Conservation (phyloP, 805 yeast genomes). For the Pichia occidentalis region DNA sequence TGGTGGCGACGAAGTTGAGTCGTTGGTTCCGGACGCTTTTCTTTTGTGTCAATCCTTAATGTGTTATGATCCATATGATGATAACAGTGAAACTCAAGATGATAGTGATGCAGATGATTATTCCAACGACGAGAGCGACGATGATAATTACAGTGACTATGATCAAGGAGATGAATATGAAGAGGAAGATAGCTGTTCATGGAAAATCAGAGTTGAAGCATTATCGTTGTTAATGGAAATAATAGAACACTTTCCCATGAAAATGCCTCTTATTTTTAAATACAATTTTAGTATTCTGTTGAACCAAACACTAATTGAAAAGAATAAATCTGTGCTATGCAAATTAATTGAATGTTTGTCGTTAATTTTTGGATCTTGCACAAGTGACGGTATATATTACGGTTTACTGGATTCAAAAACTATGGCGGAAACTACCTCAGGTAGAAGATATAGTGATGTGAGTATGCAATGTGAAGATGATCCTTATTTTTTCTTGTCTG, state of each 20-base stretch:
- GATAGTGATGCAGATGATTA: constrained; percentile 26
- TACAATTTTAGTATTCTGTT: constrained; percentile 30
- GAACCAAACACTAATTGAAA: constrained; percentile 32
- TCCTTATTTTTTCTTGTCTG: constrained; percentile 20
- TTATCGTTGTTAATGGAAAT: constrained; percentile 35
- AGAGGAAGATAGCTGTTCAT: constrained; percentile 39
- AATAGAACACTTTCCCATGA: constrained; percentile 32
- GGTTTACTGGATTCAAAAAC: constrained; percentile 23
- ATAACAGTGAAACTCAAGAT: constrained; percentile 29
- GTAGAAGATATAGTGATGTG: constrained; percentile 33
- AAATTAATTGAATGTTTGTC: constrained; percentile 43
- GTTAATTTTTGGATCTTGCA: constrained; percentile 31
- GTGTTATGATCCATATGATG: constrained; percentile 42
- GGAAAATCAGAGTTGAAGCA: constrained; percentile 57
- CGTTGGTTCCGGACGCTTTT: constrained; percentile 26
- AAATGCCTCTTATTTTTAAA: constrained; percentile 31
- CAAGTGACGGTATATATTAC: constrained; percentile 29
- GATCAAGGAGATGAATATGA: constrained; percentile 40
- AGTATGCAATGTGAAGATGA: constrained; percentile 32
- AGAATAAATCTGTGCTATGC: constrained; percentile 43
- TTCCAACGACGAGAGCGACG: constrained; percentile 32
- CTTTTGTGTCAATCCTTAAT: constrained; percentile 29
- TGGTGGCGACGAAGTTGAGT: constrained; percentile 29
- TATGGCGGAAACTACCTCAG: constrained; percentile 17
- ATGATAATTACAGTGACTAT: constrained; percentile 37